A percentile compares a stretch with the other conserved stretches of the same genome.
Conservation (phyloP, 2,329 filamentous ascomycete genomes). For the Fusarium liriodendri region DNA sequence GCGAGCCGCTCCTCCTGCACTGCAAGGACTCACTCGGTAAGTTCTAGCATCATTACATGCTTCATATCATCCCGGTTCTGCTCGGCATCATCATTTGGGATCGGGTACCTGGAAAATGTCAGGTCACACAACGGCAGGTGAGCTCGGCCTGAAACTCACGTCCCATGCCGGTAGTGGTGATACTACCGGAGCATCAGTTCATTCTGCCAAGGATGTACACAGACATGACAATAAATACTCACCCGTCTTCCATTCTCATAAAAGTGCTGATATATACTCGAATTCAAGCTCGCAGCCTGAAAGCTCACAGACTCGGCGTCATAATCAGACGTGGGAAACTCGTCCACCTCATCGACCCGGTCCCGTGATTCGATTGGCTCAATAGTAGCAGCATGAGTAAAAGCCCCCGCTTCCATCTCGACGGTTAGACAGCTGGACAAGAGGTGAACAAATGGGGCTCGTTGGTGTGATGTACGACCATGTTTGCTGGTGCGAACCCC, state of each 20-base stretch:
- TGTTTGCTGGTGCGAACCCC: neutral
- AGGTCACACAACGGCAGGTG: neutral
- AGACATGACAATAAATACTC: neutral
- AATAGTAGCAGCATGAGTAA: neutral
- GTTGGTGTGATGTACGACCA: neutral
- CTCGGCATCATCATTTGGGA: conserved; percentile 43
- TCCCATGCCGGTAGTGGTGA: conserved; percentile 40
- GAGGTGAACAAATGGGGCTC: neutral
- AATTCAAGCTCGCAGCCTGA: conserved; percentile 33
- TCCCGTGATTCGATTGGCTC: neutral
- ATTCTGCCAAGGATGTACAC: neutral
- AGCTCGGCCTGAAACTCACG: conserved; percentile 9
- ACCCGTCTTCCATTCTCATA: conserved; percentile 42
- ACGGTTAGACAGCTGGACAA: neutral
- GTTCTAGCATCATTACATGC: conserved; percentile 47
- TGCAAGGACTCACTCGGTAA: conserved; percentile 35
- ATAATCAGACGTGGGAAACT: conserved; percentile 36
- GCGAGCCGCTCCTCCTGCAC: fast-evolving
- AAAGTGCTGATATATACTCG: conserved; percentile 39
- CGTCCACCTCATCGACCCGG: conserved; percentile 25
- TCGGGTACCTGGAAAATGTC: conserved; percentile 39
- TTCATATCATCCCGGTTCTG: conserved; percentile 44
- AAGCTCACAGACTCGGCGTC: conserved; percentile 26
- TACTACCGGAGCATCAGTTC: conserved; percentile 16
- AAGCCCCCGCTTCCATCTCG: neutral